Conservation (phyloP, 2,329 filamentous ascomycete species). For the Zasmidium angulare region DNA sequence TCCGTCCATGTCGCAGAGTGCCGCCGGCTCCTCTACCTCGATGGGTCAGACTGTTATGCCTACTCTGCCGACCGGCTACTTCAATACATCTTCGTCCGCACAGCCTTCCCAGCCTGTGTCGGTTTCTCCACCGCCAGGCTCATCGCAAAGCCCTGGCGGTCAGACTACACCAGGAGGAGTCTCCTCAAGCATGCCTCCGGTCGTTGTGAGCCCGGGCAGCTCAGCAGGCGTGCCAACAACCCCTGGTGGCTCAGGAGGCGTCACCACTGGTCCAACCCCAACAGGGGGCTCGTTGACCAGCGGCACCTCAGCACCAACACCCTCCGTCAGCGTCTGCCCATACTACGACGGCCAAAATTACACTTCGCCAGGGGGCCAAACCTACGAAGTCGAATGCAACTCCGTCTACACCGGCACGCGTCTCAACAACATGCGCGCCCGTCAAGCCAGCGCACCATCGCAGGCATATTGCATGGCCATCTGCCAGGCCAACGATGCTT, state of each 20-base stretch:
- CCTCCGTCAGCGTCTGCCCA: slow-evolving; percentile 3
- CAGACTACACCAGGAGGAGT: background rate
- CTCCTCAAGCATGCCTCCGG: too few species aligned
- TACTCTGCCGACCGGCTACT: background rate
- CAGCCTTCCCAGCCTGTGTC: background rate
- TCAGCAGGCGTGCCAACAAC: background rate
- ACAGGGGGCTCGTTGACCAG: background rate
- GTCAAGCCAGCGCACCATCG: background rate
- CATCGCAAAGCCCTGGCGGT: background rate
- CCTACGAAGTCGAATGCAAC: slow-evolving; percentile 7
- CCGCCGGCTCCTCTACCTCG: background rate
- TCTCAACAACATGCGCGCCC: background rate
- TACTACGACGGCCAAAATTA: slow-evolving; percentile 6
- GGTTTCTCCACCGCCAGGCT: background rate
- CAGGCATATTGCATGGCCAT: slow-evolving; percentile 8
- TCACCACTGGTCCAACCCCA: background rate
- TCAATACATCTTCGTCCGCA: background rate
- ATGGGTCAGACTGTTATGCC: background rate
- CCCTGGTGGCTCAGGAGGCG: background rate
- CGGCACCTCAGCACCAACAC: background rate
- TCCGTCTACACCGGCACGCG: slow-evolving; percentile 1
- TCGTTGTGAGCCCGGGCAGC: background rate
- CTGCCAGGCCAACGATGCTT: slow-evolving; percentile 1
- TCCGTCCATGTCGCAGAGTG: background rate
- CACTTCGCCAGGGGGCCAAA: slow-evolving; percentile 1